Base-by-base conservation (phyloP, 2,329 filamentous ascomycete genomes). In the Gliomastix tumulicola region DNA sequence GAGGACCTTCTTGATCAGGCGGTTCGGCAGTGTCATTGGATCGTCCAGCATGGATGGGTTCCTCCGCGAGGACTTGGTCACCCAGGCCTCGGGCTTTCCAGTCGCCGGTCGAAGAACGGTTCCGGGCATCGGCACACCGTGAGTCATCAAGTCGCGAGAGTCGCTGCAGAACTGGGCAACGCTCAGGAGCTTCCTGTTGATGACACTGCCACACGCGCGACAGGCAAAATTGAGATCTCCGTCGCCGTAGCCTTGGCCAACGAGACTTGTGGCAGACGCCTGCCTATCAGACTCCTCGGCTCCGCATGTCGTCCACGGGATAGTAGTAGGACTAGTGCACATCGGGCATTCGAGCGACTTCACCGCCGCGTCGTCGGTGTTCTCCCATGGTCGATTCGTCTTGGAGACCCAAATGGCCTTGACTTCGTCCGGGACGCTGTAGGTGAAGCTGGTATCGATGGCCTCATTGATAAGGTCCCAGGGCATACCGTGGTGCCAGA, bases 401-500 rank as follows among this genome's bases (percentile, higher is more conserved):
- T 49, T 49, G 1, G 38, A 44, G 2, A 60, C 56, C 62, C 82
- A 87, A 3, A 46, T 41, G 2, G 46, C 44, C 35, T 63, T 65
- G 17, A 71, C 67, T 2, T 56, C 54, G 1, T 61, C 49, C 0
- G 68, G 59, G 5, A 68, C 63, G 2, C 53, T 56, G 49, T 82
- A 86, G 36, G 67, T 66, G 49, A 84, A 81, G 16, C 65, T 55
- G 8, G 65, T 57, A 46, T 83, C 68, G 43, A 88, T 83, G 22
- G 65, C 71, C 3, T 59, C 47, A 38, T 78, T 68, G 31, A 84
- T 60, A 1, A 68, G 53, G 12, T 65, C 49, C 83, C 82, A 89
- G 0, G 84, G 85, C 43, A 90, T 67, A 0, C 76, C 74, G 1
- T 69, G 66, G 2, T 64, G 60, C 80, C 83, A 88, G 3, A 74